phyloP scores from a whole-genome alignment of 176 grass and related monocot species.

The Hordeum marinum region DNA sequence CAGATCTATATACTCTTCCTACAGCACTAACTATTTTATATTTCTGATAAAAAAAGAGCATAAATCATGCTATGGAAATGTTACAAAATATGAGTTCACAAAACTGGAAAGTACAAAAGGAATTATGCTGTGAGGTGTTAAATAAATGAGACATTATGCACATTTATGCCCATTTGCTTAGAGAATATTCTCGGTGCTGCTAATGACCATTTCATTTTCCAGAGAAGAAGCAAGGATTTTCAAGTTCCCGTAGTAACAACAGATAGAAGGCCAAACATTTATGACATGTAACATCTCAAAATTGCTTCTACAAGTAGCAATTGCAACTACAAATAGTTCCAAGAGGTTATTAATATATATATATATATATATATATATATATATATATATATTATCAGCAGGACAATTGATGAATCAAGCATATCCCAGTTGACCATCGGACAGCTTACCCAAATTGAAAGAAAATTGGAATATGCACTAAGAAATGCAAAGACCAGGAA shows the following conservation, averaged over 20 bases:
- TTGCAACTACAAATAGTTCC: neutral
- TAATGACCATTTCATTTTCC: neutral
- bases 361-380: too few relatives aligned
- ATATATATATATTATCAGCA: constrained; percentile 1
- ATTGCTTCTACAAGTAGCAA: neutral
- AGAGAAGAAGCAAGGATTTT: constrained; percentile 7
- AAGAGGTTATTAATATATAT: neutral
- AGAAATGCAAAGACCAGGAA: neutral
- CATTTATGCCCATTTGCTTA: neutral
- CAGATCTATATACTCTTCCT: neutral
- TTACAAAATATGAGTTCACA: neutral
- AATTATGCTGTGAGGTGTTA: neutral
- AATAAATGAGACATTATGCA: neutral
- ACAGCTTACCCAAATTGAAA: constrained; percentile 12
- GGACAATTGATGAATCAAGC: constrained; percentile 22
- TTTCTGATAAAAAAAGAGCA: neutral
- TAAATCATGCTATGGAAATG: neutral
- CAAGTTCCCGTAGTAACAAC: neutral
- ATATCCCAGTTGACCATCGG: constrained; percentile 11
- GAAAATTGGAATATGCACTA: constrained; percentile 5
- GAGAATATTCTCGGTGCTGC: neutral
- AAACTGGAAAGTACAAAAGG: neutral
- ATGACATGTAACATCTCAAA: neutral
- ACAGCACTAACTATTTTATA: neutral
- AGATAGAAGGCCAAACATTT: neutral